Evolutionary conservation across 106 monocot species (phyloP).

Genomic region (Allium fistulosum): DNA sequence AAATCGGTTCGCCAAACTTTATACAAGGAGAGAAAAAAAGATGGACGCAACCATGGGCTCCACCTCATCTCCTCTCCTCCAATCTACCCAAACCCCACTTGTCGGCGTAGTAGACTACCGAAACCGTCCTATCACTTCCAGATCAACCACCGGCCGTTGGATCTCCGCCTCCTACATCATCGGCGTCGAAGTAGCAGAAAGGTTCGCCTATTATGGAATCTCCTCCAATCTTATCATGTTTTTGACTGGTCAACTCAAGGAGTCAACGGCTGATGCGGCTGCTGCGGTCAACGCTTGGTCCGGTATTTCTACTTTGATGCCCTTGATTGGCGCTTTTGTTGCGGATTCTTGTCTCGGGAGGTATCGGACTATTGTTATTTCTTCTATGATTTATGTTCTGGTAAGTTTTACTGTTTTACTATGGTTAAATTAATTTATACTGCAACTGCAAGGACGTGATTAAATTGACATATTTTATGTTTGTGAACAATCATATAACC

Average conservation of each 20-base stretch:
- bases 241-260: constrained; percentile 37
- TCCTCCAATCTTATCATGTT: constrained; percentile 47
- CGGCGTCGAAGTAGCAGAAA: constrained; percentile 46
- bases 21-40: too few relatives aligned
- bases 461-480: too few relatives aligned
- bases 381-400: constrained; percentile 37
- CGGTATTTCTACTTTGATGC: constrained; percentile 27
- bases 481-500: too few relatives aligned
- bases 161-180: constrained; percentile 29
- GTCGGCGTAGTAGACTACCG: constrained; percentile 25
- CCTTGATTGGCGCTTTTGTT: constrained; percentile 40
- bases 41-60: too few relatives aligned
- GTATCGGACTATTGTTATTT: constrained; percentile 32
- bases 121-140: constrained; percentile 8
- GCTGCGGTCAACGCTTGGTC: constrained; percentile 38
- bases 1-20: too few relatives aligned
- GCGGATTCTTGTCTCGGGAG: constrained; percentile 46
- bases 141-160: constrained; percentile 31
- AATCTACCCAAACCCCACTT: not conserved
- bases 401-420: constrained; percentile 4
- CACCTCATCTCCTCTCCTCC: constrained; percentile 1
- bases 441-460: too few relatives aligned
- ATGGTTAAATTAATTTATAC: too few relatives aligned
- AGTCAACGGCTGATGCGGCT: constrained; percentile 35
- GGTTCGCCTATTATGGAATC: constrained; percentile 43